Evolutionary conservation across 805 yeast species (phyloP).

Genomic region (Clavispora phyllophila): DNA sequence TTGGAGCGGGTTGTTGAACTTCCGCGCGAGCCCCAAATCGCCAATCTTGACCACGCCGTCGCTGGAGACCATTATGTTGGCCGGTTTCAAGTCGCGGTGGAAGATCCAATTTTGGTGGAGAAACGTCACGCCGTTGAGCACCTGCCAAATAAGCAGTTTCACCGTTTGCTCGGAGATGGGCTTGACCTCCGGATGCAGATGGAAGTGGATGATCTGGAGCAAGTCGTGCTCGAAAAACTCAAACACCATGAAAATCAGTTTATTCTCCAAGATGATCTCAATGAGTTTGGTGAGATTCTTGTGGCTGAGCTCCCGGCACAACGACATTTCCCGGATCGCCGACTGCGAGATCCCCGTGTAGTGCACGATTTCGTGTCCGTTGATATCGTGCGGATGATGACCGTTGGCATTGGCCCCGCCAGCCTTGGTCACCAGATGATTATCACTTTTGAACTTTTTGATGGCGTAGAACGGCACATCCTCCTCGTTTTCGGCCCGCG

Average conservation of each 20-base stretch:
- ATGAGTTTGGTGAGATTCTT: conserved; percentile 73
- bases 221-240: conserved; percentile 96
- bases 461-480: conserved; percentile 61
- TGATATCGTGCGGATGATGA: conserved; percentile 36
- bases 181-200: conserved; percentile 80
- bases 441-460: conserved; percentile 90
- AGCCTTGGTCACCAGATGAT: conserved; percentile 29
- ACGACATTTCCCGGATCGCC: conserved; percentile 93
- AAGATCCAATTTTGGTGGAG: conserved; percentile 94
- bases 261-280: conserved; percentile 82
- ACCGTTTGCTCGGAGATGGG: conserved; percentile 75
- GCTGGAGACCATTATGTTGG: conserved; percentile 91
- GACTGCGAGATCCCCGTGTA: conserved; percentile 95
- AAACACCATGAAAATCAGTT: conserved; percentile 88
- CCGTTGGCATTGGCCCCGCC: conserved; percentile 12
- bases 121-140: conserved; percentile 84
- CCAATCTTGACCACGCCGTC: conserved; percentile 94
- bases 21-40: conserved; percentile 86
- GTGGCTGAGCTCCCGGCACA: conserved; percentile 83
- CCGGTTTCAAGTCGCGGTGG: conserved; percentile 95
- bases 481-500: conserved; percentile 7
- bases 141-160: conserved; percentile 88
- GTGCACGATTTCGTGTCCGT: conserved; percentile 81
- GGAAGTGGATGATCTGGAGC: conserved; percentile 88
- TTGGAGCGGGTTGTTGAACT: conserved; percentile 82